These are phyloP conservation scores for Xylariomycetidae sp. DNA, from an alignment of 2,329 filamentous ascomycete genomes.

Conservation along the genomic window DNA sequence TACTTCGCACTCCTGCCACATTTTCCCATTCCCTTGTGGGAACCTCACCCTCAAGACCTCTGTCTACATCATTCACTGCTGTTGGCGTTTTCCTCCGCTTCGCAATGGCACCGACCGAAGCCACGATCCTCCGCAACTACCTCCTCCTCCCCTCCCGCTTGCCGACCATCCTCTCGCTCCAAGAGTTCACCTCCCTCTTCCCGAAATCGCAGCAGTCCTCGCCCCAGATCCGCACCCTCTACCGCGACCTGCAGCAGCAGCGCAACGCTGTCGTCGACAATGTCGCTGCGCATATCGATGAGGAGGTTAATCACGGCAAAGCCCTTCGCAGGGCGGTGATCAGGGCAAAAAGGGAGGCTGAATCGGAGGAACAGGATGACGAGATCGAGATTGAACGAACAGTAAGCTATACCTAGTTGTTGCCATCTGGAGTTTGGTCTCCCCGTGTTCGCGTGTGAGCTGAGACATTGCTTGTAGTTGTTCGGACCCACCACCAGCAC, in stretches of 20 bases:
- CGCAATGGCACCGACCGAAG: conserved; percentile 67
- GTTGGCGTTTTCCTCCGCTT: background rate
- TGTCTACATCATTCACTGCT: too few species aligned
- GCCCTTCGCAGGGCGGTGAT: conserved; percentile 52
- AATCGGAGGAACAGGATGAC: conserved; percentile 52
- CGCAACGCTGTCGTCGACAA: conserved; percentile 62
- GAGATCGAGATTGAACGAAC: conserved; percentile 58
- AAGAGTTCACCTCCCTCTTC: conserved; percentile 72
- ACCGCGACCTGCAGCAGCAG: conserved; percentile 72
- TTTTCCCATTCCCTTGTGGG: too few species aligned
- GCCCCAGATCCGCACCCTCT: conserved; percentile 63
- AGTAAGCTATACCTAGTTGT: conserved; percentile 36
- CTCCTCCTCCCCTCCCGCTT: conserved; percentile 71
- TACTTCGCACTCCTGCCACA: background rate
- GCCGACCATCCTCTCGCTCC: conserved; percentile 64
- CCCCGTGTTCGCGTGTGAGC: background rate
- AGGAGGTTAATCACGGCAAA: conserved; percentile 57
- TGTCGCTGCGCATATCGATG: conserved; percentile 58
- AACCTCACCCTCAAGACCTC: too few species aligned
- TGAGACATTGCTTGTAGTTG: conserved; percentile 38
- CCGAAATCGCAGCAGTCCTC: conserved; percentile 60
- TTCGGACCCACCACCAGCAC: conserved; percentile 45
- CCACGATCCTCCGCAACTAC: conserved; percentile 69
- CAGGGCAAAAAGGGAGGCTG: conserved; percentile 44
- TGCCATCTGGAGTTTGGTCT: too few species aligned